Conservation (phyloP, 495 filamentous ascomycete genomes). For the Cryomyces minteri region DNA sequence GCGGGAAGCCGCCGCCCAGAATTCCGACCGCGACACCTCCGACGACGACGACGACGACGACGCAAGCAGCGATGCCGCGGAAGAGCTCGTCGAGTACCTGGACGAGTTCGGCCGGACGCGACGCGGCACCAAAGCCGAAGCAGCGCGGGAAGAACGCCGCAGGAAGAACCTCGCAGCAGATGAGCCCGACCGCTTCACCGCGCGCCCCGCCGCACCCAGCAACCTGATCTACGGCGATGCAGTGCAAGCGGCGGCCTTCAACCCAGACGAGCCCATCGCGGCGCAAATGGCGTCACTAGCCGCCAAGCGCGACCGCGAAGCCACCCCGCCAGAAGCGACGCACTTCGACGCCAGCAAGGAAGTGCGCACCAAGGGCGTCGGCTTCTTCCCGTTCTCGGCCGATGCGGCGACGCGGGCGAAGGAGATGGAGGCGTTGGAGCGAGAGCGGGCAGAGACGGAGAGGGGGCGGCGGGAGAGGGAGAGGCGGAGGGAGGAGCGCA, state of each 20-base stretch:
- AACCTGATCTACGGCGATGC: slow-evolving; percentile 71
- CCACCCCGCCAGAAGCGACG: slow-evolving; percentile 55
- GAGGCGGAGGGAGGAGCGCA: slow-evolving; percentile 18
- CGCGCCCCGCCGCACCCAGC: slow-evolving; percentile 41
- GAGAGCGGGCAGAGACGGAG: slow-evolving; percentile 51
- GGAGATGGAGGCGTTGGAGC: slow-evolving; percentile 62
- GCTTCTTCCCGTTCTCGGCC: slow-evolving; percentile 70
- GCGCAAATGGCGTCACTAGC: slow-evolving; percentile 55
- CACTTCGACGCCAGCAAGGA: slow-evolving; percentile 79
- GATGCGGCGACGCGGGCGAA: slow-evolving; percentile 41
- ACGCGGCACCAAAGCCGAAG: slow-evolving; percentile 43
- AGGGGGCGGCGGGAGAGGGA: slow-evolving; percentile 33
- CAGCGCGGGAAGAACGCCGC: slow-evolving; percentile 31
- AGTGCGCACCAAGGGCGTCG: slow-evolving; percentile 71
- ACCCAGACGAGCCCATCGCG: slow-evolving; percentile 39
- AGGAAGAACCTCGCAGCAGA: slow-evolving; percentile 24
- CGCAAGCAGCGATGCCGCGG: slow-evolving; percentile 25
- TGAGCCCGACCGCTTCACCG: slow-evolving; percentile 27
- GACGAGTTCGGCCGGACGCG: slow-evolving; percentile 81
- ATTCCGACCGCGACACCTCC: slow-evolving; percentile 7
- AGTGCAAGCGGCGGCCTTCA: slow-evolving; percentile 66
- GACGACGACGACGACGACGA: slow-evolving; percentile 23
- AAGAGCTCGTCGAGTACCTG: slow-evolving; percentile 57
- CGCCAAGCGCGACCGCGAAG: slow-evolving; percentile 47
- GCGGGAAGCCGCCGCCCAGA: slow-evolving; percentile 22